These are phyloP conservation scores for Auriculariales sp. DNA, from an alignment of 768 basidiomycete genomes.

Conservation along the genomic window DNA sequence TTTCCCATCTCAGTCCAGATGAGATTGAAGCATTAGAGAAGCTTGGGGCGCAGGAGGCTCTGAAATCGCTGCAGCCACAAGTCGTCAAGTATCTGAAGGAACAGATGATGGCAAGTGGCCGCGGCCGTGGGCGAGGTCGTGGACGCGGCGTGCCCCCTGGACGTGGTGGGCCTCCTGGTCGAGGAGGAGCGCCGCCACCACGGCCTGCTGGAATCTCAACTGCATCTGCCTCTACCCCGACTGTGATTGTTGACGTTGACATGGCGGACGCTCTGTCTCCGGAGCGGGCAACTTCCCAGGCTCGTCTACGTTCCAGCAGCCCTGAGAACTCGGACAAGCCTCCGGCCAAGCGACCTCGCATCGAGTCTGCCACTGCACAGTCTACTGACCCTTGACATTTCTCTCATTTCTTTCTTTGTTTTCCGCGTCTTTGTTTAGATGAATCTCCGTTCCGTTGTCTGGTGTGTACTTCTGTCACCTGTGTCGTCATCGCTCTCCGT, in stretches of 20 bases:
- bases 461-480: too few relatives aligned
- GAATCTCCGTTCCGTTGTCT: too few relatives aligned
- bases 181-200: slow-evolving; percentile 18
- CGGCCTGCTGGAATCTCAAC: neutral
- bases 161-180: slow-evolving; percentile 26
- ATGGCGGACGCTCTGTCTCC: neutral
- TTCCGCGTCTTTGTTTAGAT: neutral
- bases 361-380: neutral
- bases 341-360: neutral
- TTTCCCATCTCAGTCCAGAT: slow-evolving; percentile 58
- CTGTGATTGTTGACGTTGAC: neutral
- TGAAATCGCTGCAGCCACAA: slow-evolving; percentile 69
- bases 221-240: neutral
- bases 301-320: neutral
- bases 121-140: slow-evolving; percentile 8
- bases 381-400: neutral
- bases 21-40: slow-evolving; percentile 63
- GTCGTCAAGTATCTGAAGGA: slow-evolving; percentile 80
- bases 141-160: slow-evolving; percentile 21
- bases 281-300: neutral
- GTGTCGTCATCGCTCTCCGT: too few relatives aligned
- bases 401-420: neutral
- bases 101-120: slow-evolving; percentile 30
- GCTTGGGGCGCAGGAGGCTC: slow-evolving; percentile 68
- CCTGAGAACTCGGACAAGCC: neutral